Evolutionary conservation across 83 land plant species (phyloP), one percentile per base, ranked within the genome.

Genomic region (Diphasiastrum complanatum): DNA sequence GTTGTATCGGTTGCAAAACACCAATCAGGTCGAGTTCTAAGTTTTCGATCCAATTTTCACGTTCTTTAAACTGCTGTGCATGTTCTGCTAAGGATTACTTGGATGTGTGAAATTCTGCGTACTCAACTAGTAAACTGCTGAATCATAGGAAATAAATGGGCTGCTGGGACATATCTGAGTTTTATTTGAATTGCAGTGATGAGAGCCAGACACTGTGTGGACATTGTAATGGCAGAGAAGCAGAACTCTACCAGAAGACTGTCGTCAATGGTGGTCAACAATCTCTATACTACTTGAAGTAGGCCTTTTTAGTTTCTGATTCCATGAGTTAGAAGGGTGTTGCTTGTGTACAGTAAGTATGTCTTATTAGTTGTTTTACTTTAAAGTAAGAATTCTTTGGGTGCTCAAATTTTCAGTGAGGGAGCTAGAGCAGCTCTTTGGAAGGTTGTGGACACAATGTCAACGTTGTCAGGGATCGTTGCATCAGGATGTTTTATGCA

Each of bases 391-490:
- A 45, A 4, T 61, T 47, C 46, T 19, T 28, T 33, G 29, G 31
- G 28, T 32, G 18, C 26, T 61, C n/a, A 43, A 52, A 26, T 18
- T 50, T 36, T 16, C 74, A 93, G 99, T 93, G 36, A 69, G 86
- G 45, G 96, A 89, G 29, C 69, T 89, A 45, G 96, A 93, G 78
- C 74, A 49, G 51, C 85, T 89, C 43, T 93, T 93, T 72, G 91
- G 91, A 36, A 89, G 83, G 70, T 71, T 93, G 25, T 93, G 99
- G 99, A 93, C 99, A 50, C 96, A 93, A 64, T 93, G 99, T 73
- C 99, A 93, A 69, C 88, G 92, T 45, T 93, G 99, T 66, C 99
- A 93, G 84, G 99, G 92, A 8, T 93, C 99, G 63, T 82, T 93
- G 56, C 99, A 93, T 64, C 99, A 89, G 65, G 99, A 93, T 75